Evolutionary conservation across 306 rosid genomes (phyloP).

Genomic region (Potentilla sterilis): DNA sequence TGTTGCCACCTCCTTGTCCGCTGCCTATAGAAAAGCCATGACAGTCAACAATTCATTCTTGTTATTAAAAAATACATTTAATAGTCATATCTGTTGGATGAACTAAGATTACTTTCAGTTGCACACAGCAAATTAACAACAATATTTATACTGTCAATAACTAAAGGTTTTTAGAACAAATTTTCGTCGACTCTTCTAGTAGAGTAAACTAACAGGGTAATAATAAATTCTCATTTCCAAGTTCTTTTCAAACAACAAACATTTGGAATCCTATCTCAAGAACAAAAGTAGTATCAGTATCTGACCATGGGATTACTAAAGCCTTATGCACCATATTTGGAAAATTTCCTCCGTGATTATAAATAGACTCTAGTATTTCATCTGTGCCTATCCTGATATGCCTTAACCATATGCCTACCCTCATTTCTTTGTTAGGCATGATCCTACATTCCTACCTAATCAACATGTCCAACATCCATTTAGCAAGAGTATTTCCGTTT

Average conservation of each 20-base stretch:
- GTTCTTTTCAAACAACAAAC: neutral
- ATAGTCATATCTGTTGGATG: neutral
- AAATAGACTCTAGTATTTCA: neutral
- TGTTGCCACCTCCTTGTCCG: slow-evolving; percentile 57
- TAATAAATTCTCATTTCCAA: no score
- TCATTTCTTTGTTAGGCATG: neutral
- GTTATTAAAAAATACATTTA: neutral
- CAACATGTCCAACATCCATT: neutral
- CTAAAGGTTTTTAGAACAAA: neutral
- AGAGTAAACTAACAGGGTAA: neutral
- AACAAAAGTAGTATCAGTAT: neutral
- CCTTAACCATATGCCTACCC: neutral
- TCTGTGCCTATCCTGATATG: neutral
- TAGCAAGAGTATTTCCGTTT: neutral
- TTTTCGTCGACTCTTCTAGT: neutral
- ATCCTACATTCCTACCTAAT: neutral
- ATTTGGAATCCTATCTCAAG: neutral
- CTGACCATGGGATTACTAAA: neutral
- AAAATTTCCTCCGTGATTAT: neutral
- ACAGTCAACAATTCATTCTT: slow-evolving; percentile 15
- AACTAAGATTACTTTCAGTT: neutral
- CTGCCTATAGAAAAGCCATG: slow-evolving; percentile 51
- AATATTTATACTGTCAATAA: neutral
- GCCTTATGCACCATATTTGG: neutral
- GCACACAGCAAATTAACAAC: neutral